Conservation (phyloP, 2,329 filamentous ascomycete species). For the Lithohypha guttulata region DNA sequence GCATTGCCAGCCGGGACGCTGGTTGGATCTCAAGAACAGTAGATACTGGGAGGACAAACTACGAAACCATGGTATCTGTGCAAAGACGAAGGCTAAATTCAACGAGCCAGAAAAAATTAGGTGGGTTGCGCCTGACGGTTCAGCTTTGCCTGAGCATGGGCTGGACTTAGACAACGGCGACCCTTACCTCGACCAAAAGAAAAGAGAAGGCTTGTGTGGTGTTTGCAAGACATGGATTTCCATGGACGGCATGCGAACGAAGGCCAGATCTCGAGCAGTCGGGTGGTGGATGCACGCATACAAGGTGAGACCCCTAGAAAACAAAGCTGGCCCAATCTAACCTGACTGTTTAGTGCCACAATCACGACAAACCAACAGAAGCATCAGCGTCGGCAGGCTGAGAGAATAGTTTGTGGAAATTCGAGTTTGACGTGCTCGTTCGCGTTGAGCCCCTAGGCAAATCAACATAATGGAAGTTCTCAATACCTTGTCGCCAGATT, state of each 20-base stretch:
- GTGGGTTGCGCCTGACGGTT: conserved; percentile 3
- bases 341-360: conserved; percentile 1
- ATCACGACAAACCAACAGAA: conserved; percentile 2
- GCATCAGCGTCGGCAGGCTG: too few species aligned
- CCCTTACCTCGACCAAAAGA: not conserved
- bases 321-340: not conserved
- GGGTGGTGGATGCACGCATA: conserved; percentile 10
- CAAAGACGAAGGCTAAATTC: conserved; percentile 6
- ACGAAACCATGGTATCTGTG: conserved; percentile 10
- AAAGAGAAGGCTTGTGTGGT: conserved; percentile 8
- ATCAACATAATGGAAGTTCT: too few species aligned
- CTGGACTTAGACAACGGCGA: not conserved
- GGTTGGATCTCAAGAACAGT: conserved; percentile 9
- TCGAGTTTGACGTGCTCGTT: too few species aligned
- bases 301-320: conserved; percentile 4
- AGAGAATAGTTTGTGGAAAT: too few species aligned
- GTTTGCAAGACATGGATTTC: conserved; percentile 4
- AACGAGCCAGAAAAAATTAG: conserved; percentile 5
- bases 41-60: conserved; percentile 11
- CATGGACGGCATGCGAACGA: conserved; percentile 8
- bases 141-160: not conserved
- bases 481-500: too few species aligned
- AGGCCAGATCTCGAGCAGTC: conserved; percentile 6
- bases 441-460: too few species aligned
- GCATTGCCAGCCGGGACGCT: conserved; percentile 7